Evolutionary conservation across 1,284 basidiomycete species (phyloP).

Genomic region (Microbotryomycetes sp.): DNA sequence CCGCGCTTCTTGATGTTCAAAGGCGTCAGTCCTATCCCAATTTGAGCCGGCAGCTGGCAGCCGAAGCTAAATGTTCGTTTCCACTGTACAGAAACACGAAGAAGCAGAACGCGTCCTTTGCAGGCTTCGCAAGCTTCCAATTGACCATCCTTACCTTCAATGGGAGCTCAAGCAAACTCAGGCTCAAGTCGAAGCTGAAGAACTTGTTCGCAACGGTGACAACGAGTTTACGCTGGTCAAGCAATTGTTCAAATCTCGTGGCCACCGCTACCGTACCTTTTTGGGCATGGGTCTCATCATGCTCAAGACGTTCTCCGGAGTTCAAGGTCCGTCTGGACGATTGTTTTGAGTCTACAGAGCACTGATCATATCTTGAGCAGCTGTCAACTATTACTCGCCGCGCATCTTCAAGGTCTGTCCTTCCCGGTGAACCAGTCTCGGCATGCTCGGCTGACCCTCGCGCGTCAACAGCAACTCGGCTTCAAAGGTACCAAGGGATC

Average conservation of each 20-base stretch:
- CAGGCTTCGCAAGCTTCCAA: constrained; percentile 24
- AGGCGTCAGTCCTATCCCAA: constrained; percentile 27
- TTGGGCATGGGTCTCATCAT: constrained; percentile 20
- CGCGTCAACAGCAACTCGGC: constrained; percentile 31
- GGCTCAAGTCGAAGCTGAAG: constrained; percentile 16
- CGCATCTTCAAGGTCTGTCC: not conserved
- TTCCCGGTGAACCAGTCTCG: not conserved
- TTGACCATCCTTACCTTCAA: constrained; percentile 34
- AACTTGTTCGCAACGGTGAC: constrained; percentile 13
- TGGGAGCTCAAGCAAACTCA: constrained; percentile 20
- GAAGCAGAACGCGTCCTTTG: not conserved
- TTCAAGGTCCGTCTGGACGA: too few species aligned
- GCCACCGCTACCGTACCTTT: constrained; percentile 6
- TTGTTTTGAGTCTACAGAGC: not conserved
- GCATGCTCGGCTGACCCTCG: constrained; percentile 5
- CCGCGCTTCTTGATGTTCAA: constrained; percentile 37
- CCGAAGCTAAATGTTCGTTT: constrained; percentile 30
- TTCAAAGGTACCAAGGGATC: constrained; percentile 35
- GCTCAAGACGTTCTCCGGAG: constrained; percentile 26
- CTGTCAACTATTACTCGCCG: constrained; percentile 24
- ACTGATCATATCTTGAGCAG: too few species aligned
- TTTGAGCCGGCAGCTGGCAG: constrained; percentile 16
- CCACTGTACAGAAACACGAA: constrained; percentile 12
- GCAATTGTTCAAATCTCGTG: constrained; percentile 12
- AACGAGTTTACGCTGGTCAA: constrained; percentile 7